Conservation (phyloP, 257 asterid species). For the Plantago major region DNA sequence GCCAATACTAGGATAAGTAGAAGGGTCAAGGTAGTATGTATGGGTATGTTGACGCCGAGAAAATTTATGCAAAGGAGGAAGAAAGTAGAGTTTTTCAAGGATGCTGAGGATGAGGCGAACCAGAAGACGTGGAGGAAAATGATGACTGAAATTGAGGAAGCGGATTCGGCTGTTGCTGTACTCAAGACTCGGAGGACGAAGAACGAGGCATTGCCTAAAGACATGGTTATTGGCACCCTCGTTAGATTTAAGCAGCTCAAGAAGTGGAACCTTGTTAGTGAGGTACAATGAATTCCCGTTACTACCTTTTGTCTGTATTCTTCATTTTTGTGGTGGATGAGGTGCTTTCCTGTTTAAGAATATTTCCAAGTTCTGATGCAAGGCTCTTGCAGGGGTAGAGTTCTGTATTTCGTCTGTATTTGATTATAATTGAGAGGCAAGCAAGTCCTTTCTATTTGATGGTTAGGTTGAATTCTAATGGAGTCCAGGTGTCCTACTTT, state of each 20-base stretch:
- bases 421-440: too few relatives aligned
- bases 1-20: constrained; percentile 40
- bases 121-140: constrained; percentile 85
- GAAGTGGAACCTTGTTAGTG: constrained; percentile 93
- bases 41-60: constrained; percentile 86
- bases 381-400: too few relatives aligned
- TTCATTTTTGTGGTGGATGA: neutral
- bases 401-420: too few relatives aligned
- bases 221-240: constrained; percentile 77
- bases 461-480: too few relatives aligned
- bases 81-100: constrained; percentile 75
- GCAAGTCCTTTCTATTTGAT: too few relatives aligned
- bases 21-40: constrained; percentile 69
- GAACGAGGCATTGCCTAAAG: constrained; percentile 68
- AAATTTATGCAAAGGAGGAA: constrained; percentile 90
- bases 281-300: constrained; percentile 41
- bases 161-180: constrained; percentile 66
- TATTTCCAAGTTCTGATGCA: too few relatives aligned
- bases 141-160: constrained; percentile 86
- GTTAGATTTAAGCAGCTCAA: constrained; percentile 92
- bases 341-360: too few relatives aligned
- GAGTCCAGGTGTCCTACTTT: too few relatives aligned
- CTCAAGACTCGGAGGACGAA: constrained; percentile 64
- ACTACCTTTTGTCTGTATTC: constrained; percentile 3
- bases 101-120: constrained; percentile 68